These are phyloP conservation scores for Zelonia costaricensis DNA, from an alignment of 208 protist species.

Conservation along the genomic window DNA sequence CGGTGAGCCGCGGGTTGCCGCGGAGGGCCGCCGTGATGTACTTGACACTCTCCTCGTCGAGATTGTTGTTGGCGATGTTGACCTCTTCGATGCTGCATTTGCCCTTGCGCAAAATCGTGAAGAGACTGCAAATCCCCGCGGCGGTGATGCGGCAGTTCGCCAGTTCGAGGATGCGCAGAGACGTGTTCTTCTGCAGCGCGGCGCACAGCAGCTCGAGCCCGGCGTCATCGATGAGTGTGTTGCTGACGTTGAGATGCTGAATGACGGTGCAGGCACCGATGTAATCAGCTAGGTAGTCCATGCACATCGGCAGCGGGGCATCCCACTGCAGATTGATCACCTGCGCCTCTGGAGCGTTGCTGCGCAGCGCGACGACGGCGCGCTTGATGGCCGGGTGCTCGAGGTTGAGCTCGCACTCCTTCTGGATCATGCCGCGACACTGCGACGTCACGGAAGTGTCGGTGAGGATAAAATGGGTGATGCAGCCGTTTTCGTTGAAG, in stretches of 20 bases:
- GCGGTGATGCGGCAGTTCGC: constrained; percentile 86
- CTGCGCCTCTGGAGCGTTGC: constrained; percentile 40
- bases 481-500: constrained; percentile 63
- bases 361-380: constrained; percentile 55
- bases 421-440: constrained; percentile 34
- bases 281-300: constrained; percentile 59
- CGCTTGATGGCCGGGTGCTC: constrained; percentile 68
- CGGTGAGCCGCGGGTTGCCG: constrained; percentile 61
- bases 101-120: constrained; percentile 49
- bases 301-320: constrained; percentile 43
- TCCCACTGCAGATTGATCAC: constrained; percentile 86
- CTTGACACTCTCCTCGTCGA: constrained; percentile 53
- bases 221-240: constrained; percentile 66
- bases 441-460: constrained; percentile 61
- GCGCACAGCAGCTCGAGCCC: constrained; percentile 56
- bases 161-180: constrained; percentile 72
- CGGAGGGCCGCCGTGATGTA: constrained; percentile 59
- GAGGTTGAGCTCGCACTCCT: constrained; percentile 79
- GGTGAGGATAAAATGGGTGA: constrained; percentile 56
- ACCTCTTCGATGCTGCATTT: constrained; percentile 59
- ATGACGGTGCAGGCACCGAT: constrained; percentile 60
- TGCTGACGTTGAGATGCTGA: constrained; percentile 78
- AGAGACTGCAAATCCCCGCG: constrained; percentile 56
- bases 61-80: constrained; percentile 86
- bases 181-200: constrained; percentile 62